A percentile compares a stretch with the other conserved stretches of the same genome.
These are phyloP conservation scores for Dendrobium catenatum DNA, from an alignment of 106 monocot species.

Conservation along the genomic window DNA sequence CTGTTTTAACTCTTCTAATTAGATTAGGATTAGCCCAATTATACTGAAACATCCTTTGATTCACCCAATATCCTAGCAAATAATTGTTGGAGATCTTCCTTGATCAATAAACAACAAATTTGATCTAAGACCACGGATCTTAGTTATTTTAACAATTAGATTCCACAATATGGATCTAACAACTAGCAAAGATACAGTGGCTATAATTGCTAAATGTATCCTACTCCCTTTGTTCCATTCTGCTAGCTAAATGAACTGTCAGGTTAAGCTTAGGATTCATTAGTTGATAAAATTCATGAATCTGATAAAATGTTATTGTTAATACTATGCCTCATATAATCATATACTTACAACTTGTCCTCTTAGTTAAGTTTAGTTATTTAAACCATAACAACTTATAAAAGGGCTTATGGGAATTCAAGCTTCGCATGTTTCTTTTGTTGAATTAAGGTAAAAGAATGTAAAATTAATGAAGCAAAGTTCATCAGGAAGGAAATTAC, in stretches of 20 bases:
- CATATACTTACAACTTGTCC: background rate
- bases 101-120: background rate
- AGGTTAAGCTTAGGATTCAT: background rate
- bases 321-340: background rate
- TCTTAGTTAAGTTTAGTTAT: background rate
- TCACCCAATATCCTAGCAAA: background rate
- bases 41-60: background rate
- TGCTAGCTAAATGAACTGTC: background rate
- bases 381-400: background rate
- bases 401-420: background rate
- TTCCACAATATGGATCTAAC: background rate
- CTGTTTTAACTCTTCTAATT: background rate
- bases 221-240: background rate
- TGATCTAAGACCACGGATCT: background rate
- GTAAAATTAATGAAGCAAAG: background rate
- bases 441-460: background rate
- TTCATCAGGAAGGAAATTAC: constrained; percentile 15
- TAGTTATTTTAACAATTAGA: background rate
- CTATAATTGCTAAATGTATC: background rate
- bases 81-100: background rate
- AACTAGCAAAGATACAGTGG: background rate
- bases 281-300: background rate
- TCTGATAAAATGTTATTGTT: too few species aligned
- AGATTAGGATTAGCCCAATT: background rate
- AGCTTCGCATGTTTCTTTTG: background rate